phyloP scores from a whole-genome alignment of 306 rosid species.

The Prunus armeniaca region DNA sequence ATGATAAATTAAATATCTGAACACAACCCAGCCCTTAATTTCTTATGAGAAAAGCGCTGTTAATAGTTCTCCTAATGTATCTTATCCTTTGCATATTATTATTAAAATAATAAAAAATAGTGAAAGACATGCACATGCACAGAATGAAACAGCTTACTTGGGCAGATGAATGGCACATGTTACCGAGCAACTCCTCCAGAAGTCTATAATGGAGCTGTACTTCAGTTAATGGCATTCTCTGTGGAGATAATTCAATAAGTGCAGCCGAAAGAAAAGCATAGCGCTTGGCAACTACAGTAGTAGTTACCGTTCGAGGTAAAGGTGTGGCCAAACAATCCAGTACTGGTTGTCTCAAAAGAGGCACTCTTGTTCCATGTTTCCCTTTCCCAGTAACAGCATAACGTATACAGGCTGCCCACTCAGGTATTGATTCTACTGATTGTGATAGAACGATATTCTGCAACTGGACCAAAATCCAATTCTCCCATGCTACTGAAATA shows the following conservation, averaged over 20 bases:
- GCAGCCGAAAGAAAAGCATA: constrained; percentile 93
- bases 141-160: constrained; percentile 66
- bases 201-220: constrained; percentile 70
- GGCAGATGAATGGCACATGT: constrained; percentile 96
- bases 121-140: neutral
- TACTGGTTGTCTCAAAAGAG: constrained; percentile 84
- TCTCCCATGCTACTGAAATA: constrained; percentile 75
- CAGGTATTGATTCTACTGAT: constrained; percentile 92
- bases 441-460: constrained; percentile 78
- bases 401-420: constrained; percentile 95
- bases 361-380: constrained; percentile 81
- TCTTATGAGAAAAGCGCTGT: neutral
- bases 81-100: neutral
- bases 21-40: neutral
- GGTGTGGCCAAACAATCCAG: constrained; percentile 78
- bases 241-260: constrained; percentile 87
- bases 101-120: neutral
- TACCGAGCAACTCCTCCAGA: constrained; percentile 79
- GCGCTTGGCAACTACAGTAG: constrained; percentile 85
- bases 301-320: constrained; percentile 81
- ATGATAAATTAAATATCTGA: neutral
- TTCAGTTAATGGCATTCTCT: constrained; percentile 76
- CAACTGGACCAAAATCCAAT: constrained; percentile 84
- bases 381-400: constrained; percentile 99
- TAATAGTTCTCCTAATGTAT: neutral